A percentile compares a stretch with the other conserved stretches of the same genome.
Evolutionary conservation across 2,329 filamentous ascomycete genomes (phyloP).

Genomic region (Pseudogymnoascus sp.): DNA sequence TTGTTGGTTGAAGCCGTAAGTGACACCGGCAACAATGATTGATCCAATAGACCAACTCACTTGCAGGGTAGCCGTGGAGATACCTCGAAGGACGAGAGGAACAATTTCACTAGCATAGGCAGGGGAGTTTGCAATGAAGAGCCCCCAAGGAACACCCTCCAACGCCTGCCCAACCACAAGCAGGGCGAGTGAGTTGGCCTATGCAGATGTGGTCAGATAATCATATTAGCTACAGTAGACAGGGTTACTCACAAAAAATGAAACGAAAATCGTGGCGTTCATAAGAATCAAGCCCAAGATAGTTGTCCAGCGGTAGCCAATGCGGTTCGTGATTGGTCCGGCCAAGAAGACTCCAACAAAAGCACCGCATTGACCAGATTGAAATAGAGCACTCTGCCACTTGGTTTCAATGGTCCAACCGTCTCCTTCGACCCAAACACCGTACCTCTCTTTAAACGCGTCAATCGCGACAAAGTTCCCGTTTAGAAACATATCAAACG

Average conservation of each 20-base stretch:
- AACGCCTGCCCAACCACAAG: constrained; percentile 47
- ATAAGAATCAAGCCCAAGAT: constrained; percentile 44
- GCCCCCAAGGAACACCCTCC: constrained; percentile 54
- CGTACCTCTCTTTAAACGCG: constrained; percentile 39
- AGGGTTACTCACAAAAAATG: constrained; percentile 42
- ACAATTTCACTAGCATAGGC: constrained; percentile 55
- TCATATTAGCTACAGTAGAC: not conserved
- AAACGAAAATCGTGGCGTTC: constrained; percentile 52
- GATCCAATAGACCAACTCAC: constrained; percentile 57
- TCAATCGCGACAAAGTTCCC: constrained; percentile 47
- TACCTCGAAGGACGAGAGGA: constrained; percentile 47
- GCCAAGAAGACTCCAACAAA: constrained; percentile 50
- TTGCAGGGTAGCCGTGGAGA: constrained; percentile 51
- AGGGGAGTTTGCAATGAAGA: constrained; percentile 56
- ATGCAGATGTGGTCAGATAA: constrained; percentile 21
- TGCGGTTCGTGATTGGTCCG: constrained; percentile 46
- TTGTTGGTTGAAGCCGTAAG: constrained; percentile 42
- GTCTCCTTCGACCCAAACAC: constrained; percentile 29
- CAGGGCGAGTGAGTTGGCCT: constrained; percentile 29
- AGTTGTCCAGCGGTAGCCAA: constrained; percentile 52
- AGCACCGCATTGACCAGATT: constrained; percentile 47
- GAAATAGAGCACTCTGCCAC: constrained; percentile 50
- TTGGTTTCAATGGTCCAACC: constrained; percentile 37
- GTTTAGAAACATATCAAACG: constrained; percentile 53
- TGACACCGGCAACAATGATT: constrained; percentile 50